Base-by-base conservation (phyloP, 2,329 filamentous ascomycete species). In the Botrytis aclada region DNA sequence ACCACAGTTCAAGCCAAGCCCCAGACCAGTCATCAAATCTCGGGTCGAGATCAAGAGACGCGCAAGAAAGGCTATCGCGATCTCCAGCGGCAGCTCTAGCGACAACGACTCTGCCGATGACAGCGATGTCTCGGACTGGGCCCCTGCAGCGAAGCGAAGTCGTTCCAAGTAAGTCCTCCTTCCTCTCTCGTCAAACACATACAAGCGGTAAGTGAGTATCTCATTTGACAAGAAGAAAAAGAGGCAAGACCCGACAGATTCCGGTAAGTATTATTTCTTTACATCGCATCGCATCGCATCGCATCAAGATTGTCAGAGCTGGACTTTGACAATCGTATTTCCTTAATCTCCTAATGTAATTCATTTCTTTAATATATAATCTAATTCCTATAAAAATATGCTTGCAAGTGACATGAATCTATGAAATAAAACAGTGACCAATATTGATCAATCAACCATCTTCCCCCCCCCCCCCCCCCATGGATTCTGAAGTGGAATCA, bases 201-300 rank as follows among this genome's bases (percentile, higher is more conserved):
- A 25, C 16, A 25, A 25, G n/a, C 32, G 47, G 65, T 43, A 69
- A 41, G 65, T 56, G 47, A 56, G 16, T 58, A 67, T 67, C 47
- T 69, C 65, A 69, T 66, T 14, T 8, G 22, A 22, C 10, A 29
- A 54, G 32, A 14, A 39, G 10, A 56, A 32, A 34, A 32, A 56
- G 47, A 29, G 37, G 65, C 43, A 56, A 66, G 29, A 34, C 8
- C 3, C 14, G 22, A 34, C 16, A n/a, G 8, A 66, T n/a, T 47
- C 51, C 22, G 34, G 45, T 66, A 54, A 41, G 47, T 32, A 9
- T 69, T 69, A 3, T 69, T 43, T 58, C 47, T 56, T 69, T 69
- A 25, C 51, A 56, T 56, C 47, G 9, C 47, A 32, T 56, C 47
- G 9, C 47, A 32, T 56, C 47, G n/a, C 51, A 56, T 56, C 47